Evolutionary conservation across 805 yeast species (phyloP).

Genomic region (Candida succiphila): DNA sequence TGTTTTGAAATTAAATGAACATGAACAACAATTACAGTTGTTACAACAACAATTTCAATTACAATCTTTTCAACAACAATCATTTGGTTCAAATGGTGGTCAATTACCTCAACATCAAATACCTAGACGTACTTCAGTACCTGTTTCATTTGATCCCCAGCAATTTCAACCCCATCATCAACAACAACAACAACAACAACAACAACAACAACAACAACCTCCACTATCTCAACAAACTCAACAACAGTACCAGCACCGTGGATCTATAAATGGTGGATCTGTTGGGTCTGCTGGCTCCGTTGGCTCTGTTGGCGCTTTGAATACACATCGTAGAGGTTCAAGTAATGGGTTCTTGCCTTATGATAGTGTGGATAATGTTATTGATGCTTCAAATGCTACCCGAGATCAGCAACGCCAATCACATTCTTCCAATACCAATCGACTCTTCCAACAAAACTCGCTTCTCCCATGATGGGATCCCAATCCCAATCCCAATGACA

Average conservation of each 20-base stretch:
- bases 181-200: constrained; percentile 1
- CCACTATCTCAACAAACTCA: not conserved
- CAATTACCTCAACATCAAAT: too few relatives aligned
- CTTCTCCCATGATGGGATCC: too few relatives aligned
- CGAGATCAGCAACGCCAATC: too few relatives aligned
- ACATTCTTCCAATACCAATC: too few relatives aligned
- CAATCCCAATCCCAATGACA: too few relatives aligned
- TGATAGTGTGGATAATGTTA: too few relatives aligned
- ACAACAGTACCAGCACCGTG: not conserved
- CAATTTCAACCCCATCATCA: too few relatives aligned
- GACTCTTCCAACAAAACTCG: too few relatives aligned
- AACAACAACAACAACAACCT: constrained; percentile 1
- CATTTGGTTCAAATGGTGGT: not conserved
- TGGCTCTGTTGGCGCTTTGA: not conserved
- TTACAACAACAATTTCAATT: constrained; percentile 5
- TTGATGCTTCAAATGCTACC: too few relatives aligned
- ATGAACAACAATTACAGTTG: constrained; percentile 10
- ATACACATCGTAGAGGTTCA: not conserved
- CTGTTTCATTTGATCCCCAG: too few relatives aligned
- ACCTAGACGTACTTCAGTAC: not conserved
- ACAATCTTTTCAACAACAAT: not conserved
- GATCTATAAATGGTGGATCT: not conserved
- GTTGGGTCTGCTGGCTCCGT: not conserved
- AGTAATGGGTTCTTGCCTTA: too few relatives aligned
- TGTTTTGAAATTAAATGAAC: constrained; percentile 1